These are phyloP conservation scores for Tolypocladium sp. DNA, from an alignment of 2,329 filamentous ascomycete species.

Conservation along the genomic window DNA sequence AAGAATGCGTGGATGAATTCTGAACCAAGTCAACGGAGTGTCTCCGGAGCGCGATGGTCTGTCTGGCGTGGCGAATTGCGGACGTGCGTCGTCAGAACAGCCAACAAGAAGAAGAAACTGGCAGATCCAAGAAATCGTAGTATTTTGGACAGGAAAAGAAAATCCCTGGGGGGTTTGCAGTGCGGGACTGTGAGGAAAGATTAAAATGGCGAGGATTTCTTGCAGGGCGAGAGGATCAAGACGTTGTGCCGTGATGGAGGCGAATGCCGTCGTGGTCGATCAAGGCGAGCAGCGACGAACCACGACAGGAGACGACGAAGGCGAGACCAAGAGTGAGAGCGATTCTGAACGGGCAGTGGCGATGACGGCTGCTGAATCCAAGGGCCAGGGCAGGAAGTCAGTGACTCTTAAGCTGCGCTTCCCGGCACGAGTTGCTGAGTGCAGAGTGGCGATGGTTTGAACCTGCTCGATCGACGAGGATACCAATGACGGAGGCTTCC, in stretches of 20 bases:
- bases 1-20: not conserved
- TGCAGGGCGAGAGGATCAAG: not conserved
- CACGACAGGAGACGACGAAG: not conserved
- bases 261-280: not conserved
- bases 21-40: not conserved
- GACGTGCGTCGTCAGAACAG: conserved; percentile 1
- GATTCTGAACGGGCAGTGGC: not conserved
- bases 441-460: not conserved
- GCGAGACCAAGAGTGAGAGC: not conserved
- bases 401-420: not conserved
- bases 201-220: not conserved
- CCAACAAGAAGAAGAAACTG: conserved; percentile 2
- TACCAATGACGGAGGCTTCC: not conserved
- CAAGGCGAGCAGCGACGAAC: too few species aligned
- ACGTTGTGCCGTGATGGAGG: not conserved
- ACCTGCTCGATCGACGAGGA: not conserved
- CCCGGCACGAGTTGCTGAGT: not conserved
- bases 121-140: not conserved
- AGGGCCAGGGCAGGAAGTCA: not conserved
- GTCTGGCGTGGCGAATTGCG: not conserved
- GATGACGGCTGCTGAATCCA: not conserved
- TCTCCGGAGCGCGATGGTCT: not conserved
- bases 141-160: not conserved
- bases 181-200: not conserved
- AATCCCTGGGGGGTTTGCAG: not conserved